Evolutionary conservation across 805 yeast genomes (phyloP), one percentile per base, ranked within the genome.

Genomic region (Kluyveromyces starmeri): DNA sequence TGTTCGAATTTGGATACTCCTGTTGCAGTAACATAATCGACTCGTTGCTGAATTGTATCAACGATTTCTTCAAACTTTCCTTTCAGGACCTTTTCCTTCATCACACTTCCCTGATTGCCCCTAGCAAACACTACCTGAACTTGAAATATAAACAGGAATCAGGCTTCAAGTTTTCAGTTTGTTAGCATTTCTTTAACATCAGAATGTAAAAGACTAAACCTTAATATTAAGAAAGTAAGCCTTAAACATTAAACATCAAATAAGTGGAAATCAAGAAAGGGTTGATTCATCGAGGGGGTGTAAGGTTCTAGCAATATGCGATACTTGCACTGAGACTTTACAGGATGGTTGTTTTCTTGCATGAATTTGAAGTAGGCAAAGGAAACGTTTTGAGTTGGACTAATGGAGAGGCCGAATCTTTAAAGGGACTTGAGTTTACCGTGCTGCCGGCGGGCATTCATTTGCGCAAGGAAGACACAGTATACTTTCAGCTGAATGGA

Each of bases 381-480:
- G 63, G 63, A 6, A 58, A 58, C 28, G 39, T 42, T 1, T 37
- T 55, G 10, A 43, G 45, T 7, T 52, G 61, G 56, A 45, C 51
- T n/a, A 38, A 46, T 10, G 27, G 39, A 2, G 32, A 36, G 8
- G 32, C 42, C 13, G 27, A 35, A 15, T 20, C 41, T 20, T 46
- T 73, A 17, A 53, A 62, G 20, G 68, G 69, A 9, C 48, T 78
- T 3, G 86, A 79, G 53, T 78, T 68, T 55, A 71, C 74, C 43
- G 62, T 77, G n/a, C 55, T 79, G 28, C 86, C 86, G 0, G 75
- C 83, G 0, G 85, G 88, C 1, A 59, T 77, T 2, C 86, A 79
- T 47, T 64, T 70, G 10, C 37, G 41, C 4, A 61, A 63, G 3
- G 51, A 53, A 10, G 86, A 79, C 47, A 68, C 71, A 2, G 62